phyloP scores from a whole-genome alignment of 352 stramenopile genomes.

The Phytopythium kandeliae region DNA sequence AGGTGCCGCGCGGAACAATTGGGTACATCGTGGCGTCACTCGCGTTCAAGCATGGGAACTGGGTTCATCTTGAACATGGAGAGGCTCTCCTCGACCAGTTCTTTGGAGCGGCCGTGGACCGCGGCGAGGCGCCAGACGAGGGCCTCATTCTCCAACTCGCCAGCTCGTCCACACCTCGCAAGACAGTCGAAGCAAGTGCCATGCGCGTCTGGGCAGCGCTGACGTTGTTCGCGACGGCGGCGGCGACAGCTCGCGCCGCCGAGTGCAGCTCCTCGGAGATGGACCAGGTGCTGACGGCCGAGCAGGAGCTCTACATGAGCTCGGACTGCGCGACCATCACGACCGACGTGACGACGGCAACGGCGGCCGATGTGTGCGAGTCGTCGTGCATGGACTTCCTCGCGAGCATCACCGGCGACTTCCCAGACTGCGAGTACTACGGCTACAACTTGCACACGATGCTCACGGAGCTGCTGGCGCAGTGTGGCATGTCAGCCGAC shows the following conservation, averaged over 20 bases:
- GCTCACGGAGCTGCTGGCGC: background rate
- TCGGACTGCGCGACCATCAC: background rate
- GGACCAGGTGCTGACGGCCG: background rate
- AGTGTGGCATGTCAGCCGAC: background rate
- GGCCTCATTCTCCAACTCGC: background rate
- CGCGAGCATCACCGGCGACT: background rate
- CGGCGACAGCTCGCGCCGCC: too few relatives aligned
- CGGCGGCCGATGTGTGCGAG: background rate
- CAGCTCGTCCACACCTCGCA: too few relatives aligned
- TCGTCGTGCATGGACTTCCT: background rate
- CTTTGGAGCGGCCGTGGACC: too few relatives aligned
- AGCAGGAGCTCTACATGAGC: background rate
- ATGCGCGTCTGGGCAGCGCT: background rate
- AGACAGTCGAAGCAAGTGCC: too few relatives aligned
- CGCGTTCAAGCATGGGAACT: too few relatives aligned
- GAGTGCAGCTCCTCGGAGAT: background rate
- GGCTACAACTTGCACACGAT: background rate
- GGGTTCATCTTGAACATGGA: too few relatives aligned
- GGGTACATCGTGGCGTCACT: too few relatives aligned
- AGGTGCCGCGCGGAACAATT: too few relatives aligned
- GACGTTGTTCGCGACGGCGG: background rate
- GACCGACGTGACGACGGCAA: background rate
- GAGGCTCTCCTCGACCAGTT: too few relatives aligned
- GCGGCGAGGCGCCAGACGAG: too few relatives aligned
- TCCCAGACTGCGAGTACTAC: slow-evolving; percentile 1